Evolutionary conservation across 2,329 filamentous ascomycete species (phyloP), one percentile per base, ranked within the genome.

Genomic region (Botrytis paeoniae): DNA sequence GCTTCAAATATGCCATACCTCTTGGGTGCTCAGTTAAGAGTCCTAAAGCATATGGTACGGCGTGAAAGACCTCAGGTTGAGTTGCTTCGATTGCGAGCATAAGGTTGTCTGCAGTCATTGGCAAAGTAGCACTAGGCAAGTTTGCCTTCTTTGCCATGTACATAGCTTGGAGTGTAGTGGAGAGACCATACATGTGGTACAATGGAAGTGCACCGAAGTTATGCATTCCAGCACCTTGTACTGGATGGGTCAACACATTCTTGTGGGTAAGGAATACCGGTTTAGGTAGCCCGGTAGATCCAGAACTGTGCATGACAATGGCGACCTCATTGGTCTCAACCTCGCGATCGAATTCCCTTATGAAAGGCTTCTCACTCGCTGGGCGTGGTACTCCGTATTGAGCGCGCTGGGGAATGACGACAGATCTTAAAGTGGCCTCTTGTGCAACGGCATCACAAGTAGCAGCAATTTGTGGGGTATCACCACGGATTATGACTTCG

Each of bases 271-370:
- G 86, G 73, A 85, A 88, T 54, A 91, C 90, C 0, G 89, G 88
- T 74, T 91, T 91, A 0, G 89, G 89, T 0, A 91, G 82, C 0
- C 89, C 89, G 0, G 89, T 85, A 0, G 86, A 89, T 12, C 89
- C 89, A 51, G 78, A 77, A 43, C 77, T 20, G 48, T 79, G 77
- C 14, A 80, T 80, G 39, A 81, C 43, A 39, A 48, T 51, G 63
- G 63, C 72, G 9, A 76, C 48, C 16, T 73, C 74, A 22, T 71
- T 61, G 25, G 71, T 73, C 35, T 73, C 71, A 16, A 43, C 32
- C 20, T 73, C 66, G n/a, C 66, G 71, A 57, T 73, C 71, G 14
- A 73, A 73, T 29, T 70, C 35, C 35, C 71, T 61, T 35, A 25
- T 29, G 35, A 73, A 73, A n/a, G 60, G 66, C 4, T 61, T 18